Conservation (phyloP, 2,329 filamentous ascomycete genomes). For the Colletotrichum cuscutae region DNA sequence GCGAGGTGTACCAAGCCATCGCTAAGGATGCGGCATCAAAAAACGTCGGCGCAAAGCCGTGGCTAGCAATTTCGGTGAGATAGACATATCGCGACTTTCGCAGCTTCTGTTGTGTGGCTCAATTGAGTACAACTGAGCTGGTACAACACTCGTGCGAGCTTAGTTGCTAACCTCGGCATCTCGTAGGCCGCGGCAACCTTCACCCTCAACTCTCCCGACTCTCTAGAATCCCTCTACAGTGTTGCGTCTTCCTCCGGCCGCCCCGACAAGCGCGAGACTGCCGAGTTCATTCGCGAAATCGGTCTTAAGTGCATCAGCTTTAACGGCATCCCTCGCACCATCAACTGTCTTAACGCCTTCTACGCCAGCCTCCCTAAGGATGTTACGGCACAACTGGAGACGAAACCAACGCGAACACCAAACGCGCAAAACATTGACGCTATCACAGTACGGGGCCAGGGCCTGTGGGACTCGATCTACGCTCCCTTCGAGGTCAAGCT, state of each 20-base stretch:
- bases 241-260: conserved; percentile 50
- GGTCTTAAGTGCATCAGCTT: conserved; percentile 83
- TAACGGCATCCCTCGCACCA: conserved; percentile 85
- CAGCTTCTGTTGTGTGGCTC: not conserved
- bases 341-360: conserved; percentile 84
- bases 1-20: conserved; percentile 72
- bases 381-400: conserved; percentile 64
- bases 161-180: not conserved
- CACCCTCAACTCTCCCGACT: conserved; percentile 86
- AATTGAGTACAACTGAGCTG: not conserved
- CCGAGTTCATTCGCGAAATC: conserved; percentile 80
- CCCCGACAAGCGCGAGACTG: conserved; percentile 51
- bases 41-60: conserved; percentile 71
- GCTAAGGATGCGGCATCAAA: conserved; percentile 70
- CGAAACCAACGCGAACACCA: conserved; percentile 64
- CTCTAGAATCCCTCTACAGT: conserved; percentile 71
- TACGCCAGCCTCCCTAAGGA: conserved; percentile 67
- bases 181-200: conserved; percentile 80
- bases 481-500: conserved; percentile 79
- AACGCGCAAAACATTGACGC: conserved; percentile 63
- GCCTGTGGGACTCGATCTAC: conserved; percentile 83
- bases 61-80: conserved; percentile 73
- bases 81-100: not conserved
- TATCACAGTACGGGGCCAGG: conserved; percentile 67
- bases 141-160: not conserved